Percentiles rank a stretch among this genome's conserved stretches.
Evolutionary conservation across 2,329 filamentous ascomycete species (phyloP).

Genomic region (Pleurostoma richardsiae): DNA sequence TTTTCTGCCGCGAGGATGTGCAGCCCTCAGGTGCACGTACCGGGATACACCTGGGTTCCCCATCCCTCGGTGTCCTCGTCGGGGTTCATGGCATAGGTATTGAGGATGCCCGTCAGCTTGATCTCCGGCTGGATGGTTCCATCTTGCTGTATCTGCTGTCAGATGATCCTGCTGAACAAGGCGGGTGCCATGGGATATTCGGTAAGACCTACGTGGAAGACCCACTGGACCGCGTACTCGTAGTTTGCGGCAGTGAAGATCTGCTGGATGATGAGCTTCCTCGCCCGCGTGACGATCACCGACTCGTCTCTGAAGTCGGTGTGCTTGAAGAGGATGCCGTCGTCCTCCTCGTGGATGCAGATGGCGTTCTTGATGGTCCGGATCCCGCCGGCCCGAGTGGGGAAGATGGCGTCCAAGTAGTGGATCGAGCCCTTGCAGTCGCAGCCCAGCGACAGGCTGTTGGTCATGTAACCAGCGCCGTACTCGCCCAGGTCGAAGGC

Average conservation of each 20-base stretch:
- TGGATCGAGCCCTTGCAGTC: slow-evolving; percentile 89
- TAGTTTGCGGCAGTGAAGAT: slow-evolving; percentile 96
- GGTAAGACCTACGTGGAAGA: slow-evolving; percentile 56
- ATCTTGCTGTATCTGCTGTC: slow-evolving; percentile 53
- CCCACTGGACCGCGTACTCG: slow-evolving; percentile 79
- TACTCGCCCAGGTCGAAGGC: slow-evolving; percentile 80
- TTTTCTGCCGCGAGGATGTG: neutral
- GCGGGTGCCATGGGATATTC: neutral
- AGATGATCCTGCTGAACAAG: neutral
- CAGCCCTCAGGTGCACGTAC: slow-evolving; percentile 11
- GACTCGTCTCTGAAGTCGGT: slow-evolving; percentile 90
- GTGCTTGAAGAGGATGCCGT: slow-evolving; percentile 90
- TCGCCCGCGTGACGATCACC: slow-evolving; percentile 76
- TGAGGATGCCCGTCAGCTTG: slow-evolving; percentile 86
- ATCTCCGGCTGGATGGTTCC: slow-evolving; percentile 90
- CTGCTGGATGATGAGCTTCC: slow-evolving; percentile 83
- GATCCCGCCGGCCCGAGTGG: slow-evolving; percentile 69
- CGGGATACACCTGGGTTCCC: slow-evolving; percentile 87
- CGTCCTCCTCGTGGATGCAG: slow-evolving; percentile 92
- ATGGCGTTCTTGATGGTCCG: slow-evolving; percentile 88
- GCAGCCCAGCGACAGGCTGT: slow-evolving; percentile 69
- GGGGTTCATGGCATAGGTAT: slow-evolving; percentile 78
- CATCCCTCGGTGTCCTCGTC: slow-evolving; percentile 80
- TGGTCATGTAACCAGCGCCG: slow-evolving; percentile 79
- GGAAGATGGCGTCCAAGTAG: slow-evolving; percentile 85